phyloP scores from a whole-genome alignment of 2,329 filamentous ascomycete genomes.

The Cytospora piceae region DNA sequence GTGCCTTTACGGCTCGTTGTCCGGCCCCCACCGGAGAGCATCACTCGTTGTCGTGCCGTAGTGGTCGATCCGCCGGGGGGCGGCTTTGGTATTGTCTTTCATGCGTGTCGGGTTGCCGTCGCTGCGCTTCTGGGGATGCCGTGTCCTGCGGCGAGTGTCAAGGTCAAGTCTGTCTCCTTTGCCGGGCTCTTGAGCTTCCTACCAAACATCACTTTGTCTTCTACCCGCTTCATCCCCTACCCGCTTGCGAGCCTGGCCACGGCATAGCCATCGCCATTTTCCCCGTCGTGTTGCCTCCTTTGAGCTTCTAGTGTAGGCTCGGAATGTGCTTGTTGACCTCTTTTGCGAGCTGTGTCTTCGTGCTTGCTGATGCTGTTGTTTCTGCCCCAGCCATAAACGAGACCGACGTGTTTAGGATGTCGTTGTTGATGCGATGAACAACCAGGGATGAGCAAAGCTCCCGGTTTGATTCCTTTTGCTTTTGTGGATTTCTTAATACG shows the following conservation, averaged over 20 bases:
- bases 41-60: background rate
- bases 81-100: background rate
- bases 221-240: background rate
- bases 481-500: background rate
- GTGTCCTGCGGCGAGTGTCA: too few relatives aligned
- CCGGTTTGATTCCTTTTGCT: background rate
- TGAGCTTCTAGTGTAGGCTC: background rate
- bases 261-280: background rate
- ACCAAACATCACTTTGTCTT: background rate
- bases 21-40: background rate
- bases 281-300: too few relatives aligned
- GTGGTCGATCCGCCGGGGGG: background rate
- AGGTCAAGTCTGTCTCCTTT: background rate
- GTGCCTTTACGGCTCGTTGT: background rate
- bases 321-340: background rate
- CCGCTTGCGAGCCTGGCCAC: too few relatives aligned
- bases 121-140: background rate
- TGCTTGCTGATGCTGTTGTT: background rate
- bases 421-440: background rate
- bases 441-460: background rate
- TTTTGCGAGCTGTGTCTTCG: background rate
- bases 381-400: background rate
- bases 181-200: background rate
- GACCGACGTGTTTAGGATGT: background rate
- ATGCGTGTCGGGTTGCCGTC: background rate